phyloP scores from a whole-genome alignment of 345 rosid genomes.

The Clausena lansium region DNA sequence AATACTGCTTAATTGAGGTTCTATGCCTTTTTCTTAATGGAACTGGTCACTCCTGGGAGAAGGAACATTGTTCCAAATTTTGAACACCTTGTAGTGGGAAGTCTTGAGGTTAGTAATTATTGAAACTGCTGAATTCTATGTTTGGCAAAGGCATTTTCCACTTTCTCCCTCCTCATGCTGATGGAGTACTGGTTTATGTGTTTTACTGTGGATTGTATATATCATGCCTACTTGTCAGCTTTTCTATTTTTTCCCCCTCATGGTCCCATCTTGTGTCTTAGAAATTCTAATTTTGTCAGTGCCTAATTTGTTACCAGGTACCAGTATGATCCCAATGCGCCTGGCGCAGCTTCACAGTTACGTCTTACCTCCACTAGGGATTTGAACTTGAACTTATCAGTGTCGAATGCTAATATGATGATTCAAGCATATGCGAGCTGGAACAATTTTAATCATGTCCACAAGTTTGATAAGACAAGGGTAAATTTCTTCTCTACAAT shows the following conservation, averaged over 20 bases:
- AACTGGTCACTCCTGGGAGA: neutral
- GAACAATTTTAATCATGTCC: conserved; percentile 67
- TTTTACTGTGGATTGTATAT: neutral
- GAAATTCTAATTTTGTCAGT: conserved; percentile 13
- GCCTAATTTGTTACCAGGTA: conserved; percentile 49
- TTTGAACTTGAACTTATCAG: conserved; percentile 80
- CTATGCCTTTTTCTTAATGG: neutral
- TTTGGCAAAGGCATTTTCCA: neutral
- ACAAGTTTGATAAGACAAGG: conserved; percentile 42
- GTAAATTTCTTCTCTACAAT: conserved; percentile 33
- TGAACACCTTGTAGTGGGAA: neutral
- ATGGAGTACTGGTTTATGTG: neutral
- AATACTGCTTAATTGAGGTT: neutral
- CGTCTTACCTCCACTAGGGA: conserved; percentile 75
- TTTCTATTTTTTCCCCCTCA: neutral
- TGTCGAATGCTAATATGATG: conserved; percentile 83
- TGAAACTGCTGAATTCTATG: conserved; percentile 3
- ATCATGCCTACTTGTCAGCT: neutral
- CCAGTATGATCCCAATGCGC: conserved; percentile 70
- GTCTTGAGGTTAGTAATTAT: neutral
- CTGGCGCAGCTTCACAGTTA: conserved; percentile 78
- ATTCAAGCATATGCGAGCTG: conserved; percentile 98
- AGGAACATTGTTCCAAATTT: neutral
- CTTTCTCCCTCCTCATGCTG: neutral
- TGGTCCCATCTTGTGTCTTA: neutral